Percentiles rank a stretch among this genome's conserved stretches.
phyloP scores from a whole-genome alignment of 129 eudicot species.

The Saposhnikovia divaricata region DNA sequence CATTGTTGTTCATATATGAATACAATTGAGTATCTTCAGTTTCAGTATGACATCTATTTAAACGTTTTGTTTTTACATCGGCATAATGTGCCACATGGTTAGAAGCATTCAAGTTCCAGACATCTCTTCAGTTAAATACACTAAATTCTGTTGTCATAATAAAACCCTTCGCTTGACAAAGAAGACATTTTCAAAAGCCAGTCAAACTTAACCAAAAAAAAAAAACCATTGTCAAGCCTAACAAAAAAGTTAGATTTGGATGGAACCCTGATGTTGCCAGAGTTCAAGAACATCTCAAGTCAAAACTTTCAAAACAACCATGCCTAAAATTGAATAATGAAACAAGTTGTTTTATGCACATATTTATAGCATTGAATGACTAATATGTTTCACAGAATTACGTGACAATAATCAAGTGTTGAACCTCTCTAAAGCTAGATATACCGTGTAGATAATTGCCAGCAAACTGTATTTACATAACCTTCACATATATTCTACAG shows the following conservation, averaged over 20 bases:
- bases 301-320: background rate
- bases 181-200: background rate
- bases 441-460: background rate
- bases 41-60: no score
- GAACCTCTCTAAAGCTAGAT: background rate
- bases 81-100: no score
- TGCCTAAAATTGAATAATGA: background rate
- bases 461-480: slow-evolving; percentile 15
- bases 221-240: background rate
- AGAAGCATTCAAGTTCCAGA: no score
- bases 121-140: no score
- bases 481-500: slow-evolving; percentile 6
- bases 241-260: background rate
- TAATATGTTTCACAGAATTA: background rate
- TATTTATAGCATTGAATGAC: background rate
- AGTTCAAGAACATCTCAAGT: background rate
- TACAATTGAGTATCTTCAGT: no score
- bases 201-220: background rate
- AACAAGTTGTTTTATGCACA: background rate
- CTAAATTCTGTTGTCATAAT: background rate
- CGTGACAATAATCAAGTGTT: background rate
- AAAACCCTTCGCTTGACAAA: background rate
- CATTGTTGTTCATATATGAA: background rate
- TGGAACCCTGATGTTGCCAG: background rate
- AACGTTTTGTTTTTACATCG: no score